Base-by-base conservation (phyloP, 305 asterid species). In the Fraxinus greggii region DNA sequence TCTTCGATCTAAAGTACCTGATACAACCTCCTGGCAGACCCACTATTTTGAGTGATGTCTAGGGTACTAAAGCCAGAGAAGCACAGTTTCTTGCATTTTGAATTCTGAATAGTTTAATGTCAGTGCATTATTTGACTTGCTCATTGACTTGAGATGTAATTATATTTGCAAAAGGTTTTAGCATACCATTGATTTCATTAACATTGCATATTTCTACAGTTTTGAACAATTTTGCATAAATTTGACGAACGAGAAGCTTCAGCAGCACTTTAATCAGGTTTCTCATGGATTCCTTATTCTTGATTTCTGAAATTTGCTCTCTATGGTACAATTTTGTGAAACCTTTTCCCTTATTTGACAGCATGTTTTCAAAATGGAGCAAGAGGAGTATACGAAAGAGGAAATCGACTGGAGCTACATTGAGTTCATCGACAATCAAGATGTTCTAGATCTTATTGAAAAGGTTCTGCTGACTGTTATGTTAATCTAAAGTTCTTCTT, bases 291-390 rank as follows among this genome's bases (percentile, higher is more conserved):
- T 75, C 61, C 78, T 79, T 61, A 23, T 74, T 51, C 24, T 32
- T 12, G 15, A 7, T 29, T 65, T 28, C 80, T 31, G 79, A 35
- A 24, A 54, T 69, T 8, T 67, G 72, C 40, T 72, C 56, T 73
- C 26, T n/a, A 38, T 81, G 74, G 59, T 79, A 65, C 82, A 74
- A 81, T 73, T 75, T 48, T 78, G 13, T 87, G 82, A 88, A 74
- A 61, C 75, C 75, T 51, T 80, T 65, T 67, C 59, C 67, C 78
- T 85, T 82, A 33, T 79, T 88, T 86, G 83, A 80, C 96, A 97
- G 98, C 99, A 97, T 32, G 99, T 97, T 80, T 97, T 97, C 85
- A 97, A 97, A 91, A 97, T 91, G 98, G 98, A 95, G 91, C 98
- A 95, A 92, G 98, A 95, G 85, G 98, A 95, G 88, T 95, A 95